Evolutionary conservation across 2,329 filamentous ascomycete genomes (phyloP), one percentile per base, ranked within the genome.

Genomic region (Coniella lustricola): DNA sequence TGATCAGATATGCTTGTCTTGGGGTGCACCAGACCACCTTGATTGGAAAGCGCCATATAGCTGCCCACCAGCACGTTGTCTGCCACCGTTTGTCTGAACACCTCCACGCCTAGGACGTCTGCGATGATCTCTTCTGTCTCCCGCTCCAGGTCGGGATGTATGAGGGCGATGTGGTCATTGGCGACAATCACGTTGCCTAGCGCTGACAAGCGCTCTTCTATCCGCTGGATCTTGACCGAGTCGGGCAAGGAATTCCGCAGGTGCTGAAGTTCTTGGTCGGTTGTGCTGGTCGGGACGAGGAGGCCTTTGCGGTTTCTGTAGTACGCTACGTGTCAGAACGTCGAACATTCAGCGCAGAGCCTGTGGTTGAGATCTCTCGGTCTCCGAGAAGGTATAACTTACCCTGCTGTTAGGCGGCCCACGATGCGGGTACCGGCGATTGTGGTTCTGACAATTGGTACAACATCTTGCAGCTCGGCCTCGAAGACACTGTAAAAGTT

Each of bases 401-500:
- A 87, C 84, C 88, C 93, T 65, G 91, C 87, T 59, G 93, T 97
- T 72, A 98, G 79, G 59, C 93, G 85, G 52, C 93, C 93, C 63
- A 98, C 86, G 68, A 98, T 98, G 62, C 93, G 82, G 34, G 91
- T 97, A 59, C 93, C 93, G 54, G 90, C 90, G 67, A 98, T 97
- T 50, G 91, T 96, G 59, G 89, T 90, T 72, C 93, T 88, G 70
- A 89, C 93, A 68, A 96, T 96, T 59, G 93, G 93, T 61, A 98
- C 91, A 55, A 96, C 83, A 74, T 97, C 93, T 75, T 95, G 89
- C 54, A 98, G 79, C 75, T 98, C 93, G 55, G 91, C 85, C 77
- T 98, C 93, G 73, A 98, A 97, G 67, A 97, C 81, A 75, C 88
- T 90, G 82, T 97, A 97, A 72, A 98, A 98, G 80, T 97, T 97